phyloP scores from a whole-genome alignment of 169 alveolate species.

The Plasmodium blacklocki region DNA sequence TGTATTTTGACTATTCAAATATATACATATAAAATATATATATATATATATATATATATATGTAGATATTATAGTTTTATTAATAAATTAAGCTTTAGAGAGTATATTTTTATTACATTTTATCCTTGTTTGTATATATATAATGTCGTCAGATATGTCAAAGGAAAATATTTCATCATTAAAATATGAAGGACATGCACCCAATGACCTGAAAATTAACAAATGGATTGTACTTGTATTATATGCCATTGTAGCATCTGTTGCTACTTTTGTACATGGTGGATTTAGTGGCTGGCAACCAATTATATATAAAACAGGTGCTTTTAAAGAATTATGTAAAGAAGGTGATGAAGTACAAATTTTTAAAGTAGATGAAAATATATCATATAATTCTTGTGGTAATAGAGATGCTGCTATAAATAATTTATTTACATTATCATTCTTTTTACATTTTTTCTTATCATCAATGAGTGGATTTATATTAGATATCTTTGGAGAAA shows the following conservation, averaged over 20 bases:
- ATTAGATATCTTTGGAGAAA: conserved; percentile 68
- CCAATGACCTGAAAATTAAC: conserved; percentile 12
- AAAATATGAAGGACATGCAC: not conserved
- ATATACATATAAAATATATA: not conserved
- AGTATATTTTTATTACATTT: too few species aligned
- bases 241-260: conserved; percentile 34
- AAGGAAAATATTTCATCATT: conserved; percentile 25
- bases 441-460: conserved; percentile 67
- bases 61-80: not conserved
- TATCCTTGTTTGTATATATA: too few species aligned
- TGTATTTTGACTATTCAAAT: too few species aligned
- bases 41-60: conserved; percentile 1
- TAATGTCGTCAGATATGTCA: not conserved
- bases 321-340: conserved; percentile 51
- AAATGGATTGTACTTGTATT: conserved; percentile 32
- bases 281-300: conserved; percentile 77
- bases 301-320: conserved; percentile 64
- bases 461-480: conserved; percentile 68
- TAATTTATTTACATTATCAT: conserved; percentile 59
- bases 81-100: too few species aligned
- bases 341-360: conserved; percentile 16
- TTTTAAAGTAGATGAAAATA: conserved; percentile 30
- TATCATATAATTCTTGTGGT: conserved; percentile 43
- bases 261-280: conserved; percentile 48
- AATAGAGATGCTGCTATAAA: conserved; percentile 67